Evolutionary conservation across 2,329 filamentous ascomycete species (phyloP).

Genomic region (Fusarium pseudoanthophilum): DNA sequence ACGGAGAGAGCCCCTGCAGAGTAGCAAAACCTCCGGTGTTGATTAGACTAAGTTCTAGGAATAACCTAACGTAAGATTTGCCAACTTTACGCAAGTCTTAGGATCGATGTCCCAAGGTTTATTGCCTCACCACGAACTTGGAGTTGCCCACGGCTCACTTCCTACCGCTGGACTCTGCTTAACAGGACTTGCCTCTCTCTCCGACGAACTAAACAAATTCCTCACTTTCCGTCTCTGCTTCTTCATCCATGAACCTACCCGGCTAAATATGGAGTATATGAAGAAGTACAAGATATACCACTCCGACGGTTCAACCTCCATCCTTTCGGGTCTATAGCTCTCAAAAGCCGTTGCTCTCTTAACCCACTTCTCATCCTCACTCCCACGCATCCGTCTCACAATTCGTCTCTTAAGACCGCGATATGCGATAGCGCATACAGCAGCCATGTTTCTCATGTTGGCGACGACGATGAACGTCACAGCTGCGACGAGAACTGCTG

Average conservation of each 20-base stretch:
- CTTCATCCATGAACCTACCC: neutral
- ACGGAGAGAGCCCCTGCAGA: neutral
- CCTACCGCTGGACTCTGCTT: neutral
- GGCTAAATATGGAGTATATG: neutral
- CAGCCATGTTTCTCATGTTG: neutral
- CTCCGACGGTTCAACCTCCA: slow-evolving; percentile 7
- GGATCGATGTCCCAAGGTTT: too few relatives aligned
- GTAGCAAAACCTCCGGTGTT: neutral
- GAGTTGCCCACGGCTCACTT: neutral
- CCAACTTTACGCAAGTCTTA: neutral
- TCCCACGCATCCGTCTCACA: neutral
- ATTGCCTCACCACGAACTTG: neutral
- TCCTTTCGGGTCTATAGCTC: neutral
- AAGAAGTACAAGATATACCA: slow-evolving; percentile 3
- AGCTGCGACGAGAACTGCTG: neutral
- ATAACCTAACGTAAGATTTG: neutral
- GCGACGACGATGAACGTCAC: neutral
- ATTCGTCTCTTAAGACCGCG: neutral
- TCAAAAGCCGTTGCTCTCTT: neutral
- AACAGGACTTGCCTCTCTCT: neutral
- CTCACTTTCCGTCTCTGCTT: neutral
- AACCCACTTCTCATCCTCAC: neutral
- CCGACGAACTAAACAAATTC: neutral
- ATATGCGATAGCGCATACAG: neutral
- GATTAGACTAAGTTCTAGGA: neutral